phyloP scores from a whole-genome alignment of 176 grass and related monocot species.

The Chrysopogon serrulatus region DNA sequence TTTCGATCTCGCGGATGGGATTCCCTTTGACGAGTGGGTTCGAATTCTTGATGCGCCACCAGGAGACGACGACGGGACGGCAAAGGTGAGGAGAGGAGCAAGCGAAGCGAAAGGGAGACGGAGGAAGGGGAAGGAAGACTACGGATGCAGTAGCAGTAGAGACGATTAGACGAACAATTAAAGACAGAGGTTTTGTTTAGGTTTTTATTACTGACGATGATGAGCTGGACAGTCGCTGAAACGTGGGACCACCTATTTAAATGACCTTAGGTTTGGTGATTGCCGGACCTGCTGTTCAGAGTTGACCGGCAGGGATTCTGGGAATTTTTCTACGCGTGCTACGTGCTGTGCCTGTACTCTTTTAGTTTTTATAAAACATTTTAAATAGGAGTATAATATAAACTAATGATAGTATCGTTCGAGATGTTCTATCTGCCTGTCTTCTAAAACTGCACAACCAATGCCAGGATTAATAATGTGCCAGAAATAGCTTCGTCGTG shows the following conservation, averaged over 20 bases:
- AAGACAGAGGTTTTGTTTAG: neutral
- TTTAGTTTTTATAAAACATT: too few species aligned
- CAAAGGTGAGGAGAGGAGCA: neutral
- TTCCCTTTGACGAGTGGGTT: constrained; percentile 19
- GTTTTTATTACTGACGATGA: neutral
- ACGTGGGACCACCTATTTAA: neutral
- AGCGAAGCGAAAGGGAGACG: neutral
- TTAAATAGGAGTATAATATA: too few species aligned
- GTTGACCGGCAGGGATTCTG: neutral
- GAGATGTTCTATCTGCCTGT: too few species aligned
- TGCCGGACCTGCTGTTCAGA: neutral
- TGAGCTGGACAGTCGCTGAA: neutral
- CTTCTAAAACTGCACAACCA: too few species aligned
- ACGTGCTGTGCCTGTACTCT: too few species aligned
- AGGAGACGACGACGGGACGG: neutral
- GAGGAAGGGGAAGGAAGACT: neutral
- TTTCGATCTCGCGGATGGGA: constrained; percentile 29
- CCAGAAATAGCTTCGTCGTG: too few species aligned
- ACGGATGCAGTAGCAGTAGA: neutral
- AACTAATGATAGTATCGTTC: too few species aligned
- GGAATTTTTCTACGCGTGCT: neutral
- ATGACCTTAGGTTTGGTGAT: neutral
- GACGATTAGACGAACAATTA: neutral
- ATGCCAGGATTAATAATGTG: too few species aligned
- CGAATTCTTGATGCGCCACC: constrained; percentile 16